Evolutionary conservation across 2,329 filamentous ascomycete species (phyloP), one percentile per base, ranked within the genome.

Genomic region (Trichoderma afroharzianum): DNA sequence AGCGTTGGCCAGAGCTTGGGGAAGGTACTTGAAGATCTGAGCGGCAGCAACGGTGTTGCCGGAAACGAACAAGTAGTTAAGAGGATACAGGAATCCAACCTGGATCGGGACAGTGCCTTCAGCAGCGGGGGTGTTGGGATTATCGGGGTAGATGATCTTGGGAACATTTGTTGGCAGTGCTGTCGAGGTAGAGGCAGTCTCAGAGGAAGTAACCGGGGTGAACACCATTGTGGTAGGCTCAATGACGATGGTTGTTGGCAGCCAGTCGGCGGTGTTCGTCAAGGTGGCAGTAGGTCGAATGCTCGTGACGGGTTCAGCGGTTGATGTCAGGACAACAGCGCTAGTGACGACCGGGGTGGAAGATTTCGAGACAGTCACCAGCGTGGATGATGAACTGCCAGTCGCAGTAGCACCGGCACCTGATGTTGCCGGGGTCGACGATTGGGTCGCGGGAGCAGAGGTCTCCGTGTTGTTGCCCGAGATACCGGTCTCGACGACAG

Each of bases 1-100:
- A 57, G 88, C 92, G 74, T 91, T 88, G 2, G 88, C 84, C 63
- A 97, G 85, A 74, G 93, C 93, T 67, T 85, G 76, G 0, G 94
- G 94, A 4, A 98, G 84, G 74, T 89, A 92, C 68, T 88, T 83
- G 84, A 98, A 97, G 77, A 99, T 93, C 81, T 98, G 95, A 50
- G 89, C 89, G 6, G 93, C 92, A 21, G 94, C 92, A 74, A 91
- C 86, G 15, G 89, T 85, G 73, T 92, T 90, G 26, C 84, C 85
- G 12, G 92, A 90, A 32, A 98, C 92, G 78, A 97, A 97, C 9
- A 88, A 83, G 81, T 96, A 99, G 83, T 97, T 95, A 76, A 97
- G 87, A 1, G 88, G 88, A 78, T 90, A 92, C 67, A 89, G 84
- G 86, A 98, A 98, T 39, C 93, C 96, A 74, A 98, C 87, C 79